Evolutionary conservation across 306 rosid genomes (phyloP).

Genomic region (Pyrus bretschneideri): DNA sequence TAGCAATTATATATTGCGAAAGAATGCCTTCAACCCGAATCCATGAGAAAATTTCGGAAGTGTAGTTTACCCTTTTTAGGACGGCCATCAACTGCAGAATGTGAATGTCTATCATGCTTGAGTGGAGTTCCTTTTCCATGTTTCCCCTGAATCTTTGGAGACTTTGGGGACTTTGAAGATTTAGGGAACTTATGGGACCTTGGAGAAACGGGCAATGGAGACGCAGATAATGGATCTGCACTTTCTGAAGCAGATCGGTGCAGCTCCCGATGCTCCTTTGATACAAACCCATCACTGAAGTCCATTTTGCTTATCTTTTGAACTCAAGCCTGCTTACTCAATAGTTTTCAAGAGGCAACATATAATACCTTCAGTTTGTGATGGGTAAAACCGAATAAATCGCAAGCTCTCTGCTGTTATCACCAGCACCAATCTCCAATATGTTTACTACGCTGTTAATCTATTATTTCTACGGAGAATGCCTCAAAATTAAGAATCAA

Average conservation of each 20-base stretch:
- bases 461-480: background rate
- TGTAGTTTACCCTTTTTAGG: constrained; percentile 46
- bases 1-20: background rate
- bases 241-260: constrained; percentile 36
- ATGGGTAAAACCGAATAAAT: constrained; percentile 5
- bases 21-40: background rate
- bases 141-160: constrained; percentile 32
- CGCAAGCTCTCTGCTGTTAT: background rate
- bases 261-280: constrained; percentile 44
- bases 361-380: background rate
- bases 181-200: constrained; percentile 33
- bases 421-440: background rate
- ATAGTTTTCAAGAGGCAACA: constrained; percentile 6
- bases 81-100: constrained; percentile 38
- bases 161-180: constrained; percentile 33
- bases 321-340: constrained; percentile 12
- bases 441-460: background rate
- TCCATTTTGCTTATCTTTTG: constrained; percentile 37
- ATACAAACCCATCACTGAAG: constrained; percentile 31
- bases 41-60: background rate
- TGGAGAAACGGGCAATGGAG: constrained; percentile 36
- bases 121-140: constrained; percentile 25
- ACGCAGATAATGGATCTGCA: constrained; percentile 39
- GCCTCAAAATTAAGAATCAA: background rate
- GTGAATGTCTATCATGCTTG: constrained; percentile 24